Base-by-base conservation (phyloP, 2,329 filamentous ascomycete genomes). In the Rosellinia necatrix region DNA sequence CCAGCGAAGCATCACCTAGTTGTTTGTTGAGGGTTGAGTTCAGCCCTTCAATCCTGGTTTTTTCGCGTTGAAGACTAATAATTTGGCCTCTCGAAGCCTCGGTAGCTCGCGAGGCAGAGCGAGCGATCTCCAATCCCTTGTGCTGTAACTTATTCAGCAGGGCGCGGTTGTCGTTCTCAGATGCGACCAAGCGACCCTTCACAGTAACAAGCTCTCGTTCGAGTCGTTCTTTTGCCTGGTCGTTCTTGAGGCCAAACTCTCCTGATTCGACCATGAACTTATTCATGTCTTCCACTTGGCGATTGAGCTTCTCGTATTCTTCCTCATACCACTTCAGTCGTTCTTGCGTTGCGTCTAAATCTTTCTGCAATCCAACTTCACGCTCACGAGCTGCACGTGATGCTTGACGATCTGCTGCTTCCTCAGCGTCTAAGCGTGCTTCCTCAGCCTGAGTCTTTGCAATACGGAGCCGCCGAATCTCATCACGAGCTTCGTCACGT, bases 111-210 rank as follows among this genome's bases (percentile, higher is more conserved):
- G 92, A 96, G 58, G 85, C 91, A 0, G 93, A 94, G 41, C 94
- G 85, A 35, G 93, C 93, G 71, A 99, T 96, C 70, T 99, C 93
- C 6, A 99, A 82, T 25, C 96, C 94, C 78, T 97, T 97, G 68
- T 97, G 93, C 68, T 97, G 93, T 15, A 99, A 81, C 74, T 97
- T 97, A 76, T 97, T 97, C 63, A 97, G 81, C n/a, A 99, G 78
- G 4, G 92, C 88, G 48, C 91, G 88, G 68, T 97, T 97, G 74
- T 97, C 93, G 66, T 97, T 97, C 71, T 99, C 93, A 0, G 93
- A 97, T 21, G 93, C 94, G 6, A 88, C 83, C 35, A 99, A 79
- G 19, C 93, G 88, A 58, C 92, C 92, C 72, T 94, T 96, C 64
- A 97, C 84, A 1, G 93, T 97, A 19, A 91, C 88, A 6, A 97